These are phyloP conservation scores for Aureobasidium leucospermi DNA, from an alignment of 2,329 filamentous ascomycete species.

Conservation along the genomic window DNA sequence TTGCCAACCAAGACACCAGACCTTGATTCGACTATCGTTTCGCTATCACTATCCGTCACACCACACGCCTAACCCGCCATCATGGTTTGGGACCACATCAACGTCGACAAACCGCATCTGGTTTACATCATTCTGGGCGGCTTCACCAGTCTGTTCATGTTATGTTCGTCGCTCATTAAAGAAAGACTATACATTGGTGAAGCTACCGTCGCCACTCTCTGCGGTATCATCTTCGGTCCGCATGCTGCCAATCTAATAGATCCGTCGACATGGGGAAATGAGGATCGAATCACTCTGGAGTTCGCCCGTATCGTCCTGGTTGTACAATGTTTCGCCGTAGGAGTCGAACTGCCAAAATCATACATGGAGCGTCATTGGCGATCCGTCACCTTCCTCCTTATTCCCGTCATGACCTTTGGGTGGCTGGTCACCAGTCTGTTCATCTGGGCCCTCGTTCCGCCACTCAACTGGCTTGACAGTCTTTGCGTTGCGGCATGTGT, in stretches of 20 bases:
- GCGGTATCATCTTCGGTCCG: conserved; percentile 82
- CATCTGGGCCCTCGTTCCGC: conserved; percentile 78
- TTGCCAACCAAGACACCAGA: conserved; percentile 3
- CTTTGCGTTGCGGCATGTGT: conserved; percentile 85
- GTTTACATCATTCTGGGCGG: conserved; percentile 97
- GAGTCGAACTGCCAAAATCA: conserved; percentile 80
- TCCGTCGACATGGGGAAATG: conserved; percentile 68
- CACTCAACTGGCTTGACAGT: conserved; percentile 82
- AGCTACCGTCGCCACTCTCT: conserved; percentile 85
- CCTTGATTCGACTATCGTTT: not conserved
- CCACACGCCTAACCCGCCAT: not conserved
- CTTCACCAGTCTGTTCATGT: conserved; percentile 97
- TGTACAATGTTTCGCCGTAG: conserved; percentile 86
- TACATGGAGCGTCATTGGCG: conserved; percentile 99
- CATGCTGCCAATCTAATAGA: conserved; percentile 76
- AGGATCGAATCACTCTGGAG: conserved; percentile 80
- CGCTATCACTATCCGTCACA: not conserved
- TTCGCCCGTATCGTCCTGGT: conserved; percentile 85
- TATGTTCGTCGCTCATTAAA: conserved; percentile 96
- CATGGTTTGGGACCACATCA: conserved; percentile 75
- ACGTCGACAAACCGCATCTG: conserved; percentile 90
- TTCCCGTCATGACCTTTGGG: conserved; percentile 96
- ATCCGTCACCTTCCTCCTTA: conserved; percentile 77
- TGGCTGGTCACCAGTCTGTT: conserved; percentile 91
- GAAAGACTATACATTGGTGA: conserved; percentile 98